Evolutionary conservation across 2,329 filamentous ascomycete species (phyloP).

Genomic region (Diatrype stigma): DNA sequence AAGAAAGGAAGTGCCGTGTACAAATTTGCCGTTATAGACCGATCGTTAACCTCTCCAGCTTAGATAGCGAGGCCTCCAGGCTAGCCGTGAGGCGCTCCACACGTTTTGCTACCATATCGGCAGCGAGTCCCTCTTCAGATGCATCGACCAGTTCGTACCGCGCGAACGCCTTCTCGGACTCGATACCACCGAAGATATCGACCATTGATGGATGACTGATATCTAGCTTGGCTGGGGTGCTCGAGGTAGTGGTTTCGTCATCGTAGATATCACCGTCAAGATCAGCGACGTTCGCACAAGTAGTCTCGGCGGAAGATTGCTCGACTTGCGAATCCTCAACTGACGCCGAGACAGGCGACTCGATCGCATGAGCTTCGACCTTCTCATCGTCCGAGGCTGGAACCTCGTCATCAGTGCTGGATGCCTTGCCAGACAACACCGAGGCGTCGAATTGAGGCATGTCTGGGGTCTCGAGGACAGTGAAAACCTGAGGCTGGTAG

Average conservation of each 20-base stretch:
- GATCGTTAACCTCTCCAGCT: slow-evolving; percentile 33
- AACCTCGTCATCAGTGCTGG: slow-evolving; percentile 46
- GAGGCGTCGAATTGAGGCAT: slow-evolving; percentile 59
- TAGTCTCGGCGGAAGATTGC: slow-evolving; percentile 22
- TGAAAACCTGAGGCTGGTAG: slow-evolving; percentile 69
- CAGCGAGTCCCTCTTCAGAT: slow-evolving; percentile 43
- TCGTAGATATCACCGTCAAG: slow-evolving; percentile 58
- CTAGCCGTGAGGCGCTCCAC: slow-evolving; percentile 45
- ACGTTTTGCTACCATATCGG: slow-evolving; percentile 42
- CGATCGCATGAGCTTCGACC: slow-evolving; percentile 51
- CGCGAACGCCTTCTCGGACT: slow-evolving; percentile 59
- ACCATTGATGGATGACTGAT: slow-evolving; percentile 36
- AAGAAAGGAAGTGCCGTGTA: not conserved
- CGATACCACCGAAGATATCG: slow-evolving; percentile 50
- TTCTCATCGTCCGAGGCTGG: slow-evolving; percentile 48
- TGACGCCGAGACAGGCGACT: slow-evolving; percentile 35
- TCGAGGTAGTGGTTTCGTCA: slow-evolving; percentile 35
- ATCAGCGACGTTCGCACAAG: slow-evolving; percentile 21
- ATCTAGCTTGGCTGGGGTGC: slow-evolving; percentile 36
- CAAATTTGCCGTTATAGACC: slow-evolving; percentile 19
- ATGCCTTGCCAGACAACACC: slow-evolving; percentile 67
- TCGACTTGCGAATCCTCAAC: slow-evolving; percentile 29
- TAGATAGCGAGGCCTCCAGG: slow-evolving; percentile 31
- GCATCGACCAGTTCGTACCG: slow-evolving; percentile 62
- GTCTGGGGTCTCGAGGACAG: slow-evolving; percentile 66